A percentile compares a stretch with the other conserved stretches of the same genome.
Evolutionary conservation across 2,329 filamentous ascomycete genomes (phyloP).

Genomic region (Penicillium oxalicum): DNA sequence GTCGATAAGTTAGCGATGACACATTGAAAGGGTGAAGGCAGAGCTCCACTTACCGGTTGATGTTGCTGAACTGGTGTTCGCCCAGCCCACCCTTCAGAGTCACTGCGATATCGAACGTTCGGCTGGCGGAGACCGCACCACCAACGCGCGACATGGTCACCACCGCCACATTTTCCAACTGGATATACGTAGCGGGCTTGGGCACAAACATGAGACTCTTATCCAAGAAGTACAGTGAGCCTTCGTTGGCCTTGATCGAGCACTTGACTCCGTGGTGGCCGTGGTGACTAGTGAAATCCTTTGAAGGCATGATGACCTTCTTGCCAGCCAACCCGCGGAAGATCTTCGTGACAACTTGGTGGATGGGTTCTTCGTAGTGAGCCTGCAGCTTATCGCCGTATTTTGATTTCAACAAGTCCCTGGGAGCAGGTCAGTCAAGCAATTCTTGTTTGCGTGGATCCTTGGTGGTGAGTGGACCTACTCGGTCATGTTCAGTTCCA

Average conservation of each 20-base stretch:
- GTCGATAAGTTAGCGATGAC: slow-evolving; percentile 22
- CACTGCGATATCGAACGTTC: slow-evolving; percentile 96
- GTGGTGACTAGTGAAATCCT: slow-evolving; percentile 91
- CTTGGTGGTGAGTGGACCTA: slow-evolving; percentile 21
- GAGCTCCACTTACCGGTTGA: slow-evolving; percentile 62
- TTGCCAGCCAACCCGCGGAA: slow-evolving; percentile 92
- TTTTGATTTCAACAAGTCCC: slow-evolving; percentile 69
- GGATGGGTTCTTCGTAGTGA: slow-evolving; percentile 89
- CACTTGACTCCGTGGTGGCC: slow-evolving; percentile 95
- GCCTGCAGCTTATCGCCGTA: slow-evolving; percentile 85
- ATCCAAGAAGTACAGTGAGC: slow-evolving; percentile 92
- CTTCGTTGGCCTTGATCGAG: slow-evolving; percentile 99
- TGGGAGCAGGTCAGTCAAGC: slow-evolving; percentile 17
- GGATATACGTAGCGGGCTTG: slow-evolving; percentile 95
- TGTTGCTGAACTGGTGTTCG: slow-evolving; percentile 97
- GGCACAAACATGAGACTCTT: slow-evolving; percentile 99
- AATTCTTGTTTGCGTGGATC: not conserved
- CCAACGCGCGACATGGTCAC: slow-evolving; percentile 95
- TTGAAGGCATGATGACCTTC: slow-evolving; percentile 88
- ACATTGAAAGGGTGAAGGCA: not conserved
- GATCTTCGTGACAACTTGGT: slow-evolving; percentile 89
- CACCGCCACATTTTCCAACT: slow-evolving; percentile 84
- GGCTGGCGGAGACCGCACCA: slow-evolving; percentile 84
- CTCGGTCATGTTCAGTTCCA: slow-evolving; percentile 93
- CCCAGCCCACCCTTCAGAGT: slow-evolving; percentile 79